Evolutionary conservation across 305 asterid species (phyloP), one percentile per base, ranked within the genome.

Genomic region (Ilex paraguariensis): DNA sequence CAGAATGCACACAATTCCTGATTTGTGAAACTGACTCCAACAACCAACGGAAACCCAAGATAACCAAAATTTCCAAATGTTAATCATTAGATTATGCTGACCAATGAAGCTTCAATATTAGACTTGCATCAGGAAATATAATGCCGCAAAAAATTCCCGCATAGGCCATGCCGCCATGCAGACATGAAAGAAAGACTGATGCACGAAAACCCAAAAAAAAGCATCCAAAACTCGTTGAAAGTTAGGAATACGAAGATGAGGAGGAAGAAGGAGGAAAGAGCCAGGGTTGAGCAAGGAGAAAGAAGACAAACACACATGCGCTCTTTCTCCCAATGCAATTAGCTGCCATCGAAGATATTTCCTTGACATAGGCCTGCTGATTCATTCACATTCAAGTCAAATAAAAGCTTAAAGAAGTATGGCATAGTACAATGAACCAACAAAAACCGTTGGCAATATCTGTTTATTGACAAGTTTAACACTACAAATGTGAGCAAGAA

Each of bases 361-460:
- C 96, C 97, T 87, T 93, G 90, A 81, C 91, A 87, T 71, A 81
- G 82, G 82, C 99, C 99, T 93, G 97, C 97, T 87, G 93, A 93
- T 93, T 79, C 95, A 93, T 86, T 78, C 83, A 84, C 83, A 80
- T 88, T 79, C 77, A 77, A 77, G 96, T 93, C 95, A 93, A 84
- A 90, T 71, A 82, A 67, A 70, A 78, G 77, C 88, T 84, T 79
- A 73, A 74, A 67, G 72, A 79, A 79, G 75, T 67, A 63, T 63
- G 82, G 70, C 87, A 80, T 71, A 69, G 84, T 71, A 84, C 83
- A 82, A 64, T 83, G 67, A 82, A 77, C 66, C 79, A 79, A 77
- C 73, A 56, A 66, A 59, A 73, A 71, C 63, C 85, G 75, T 36
- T 68, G 67, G 65, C 68, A 72, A 56, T 72, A 66, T 69, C 67